Evolutionary conservation across 2,329 filamentous ascomycete genomes (phyloP), one percentile per base, ranked within the genome.

Genomic region (Verticillium zaregamsianum): DNA sequence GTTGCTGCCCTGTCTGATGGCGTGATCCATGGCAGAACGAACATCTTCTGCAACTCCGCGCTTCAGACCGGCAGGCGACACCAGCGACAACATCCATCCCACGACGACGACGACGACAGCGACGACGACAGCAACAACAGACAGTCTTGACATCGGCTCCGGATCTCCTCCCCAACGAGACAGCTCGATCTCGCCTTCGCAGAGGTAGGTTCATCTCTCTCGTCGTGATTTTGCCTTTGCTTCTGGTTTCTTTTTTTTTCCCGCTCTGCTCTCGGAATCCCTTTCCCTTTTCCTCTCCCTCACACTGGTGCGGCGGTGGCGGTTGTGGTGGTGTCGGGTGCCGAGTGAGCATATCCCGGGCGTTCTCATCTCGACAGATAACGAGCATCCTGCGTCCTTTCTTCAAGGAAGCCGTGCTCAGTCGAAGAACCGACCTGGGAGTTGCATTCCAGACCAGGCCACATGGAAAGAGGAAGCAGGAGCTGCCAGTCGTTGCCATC

Each of bases 21-120:
- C 84, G 84, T 87, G 86, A 84, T 84, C 81, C 82, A 87, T 87
- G 85, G 84, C 84, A 86, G 84, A 86, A 82, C 84, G 80, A 86
- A 86, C 76, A 76, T 61, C 61, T 72, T 71, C 73, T 76, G 76
- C 76, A 77, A 79, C 76, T 69, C 72, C 73, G 78, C 79, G 79
- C 76, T 77, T 78, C 73, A 76, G 77, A 80, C 79, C 79, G 79
- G 78, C 75, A 81, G 77, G 79, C 77, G 80, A 84, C 76, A 17
- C 25, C 57, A 59, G 28, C 57, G 40, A 49, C 57, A 25, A 59
- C 31, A 14, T 15, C n/a, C 7, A 33, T 32, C 54, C 23, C 9
- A 35, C 40, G n/a, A 54, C 40, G 31, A 35, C 33, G n/a, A 35
- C 40, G 31, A 59, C 57, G 28, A 49, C 57, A 17, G 31, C 57